A percentile compares a stretch with the other conserved stretches of the same genome.
phyloP scores from a whole-genome alignment of 2,329 filamentous ascomycete species.

The Cladosporium sp. region DNA sequence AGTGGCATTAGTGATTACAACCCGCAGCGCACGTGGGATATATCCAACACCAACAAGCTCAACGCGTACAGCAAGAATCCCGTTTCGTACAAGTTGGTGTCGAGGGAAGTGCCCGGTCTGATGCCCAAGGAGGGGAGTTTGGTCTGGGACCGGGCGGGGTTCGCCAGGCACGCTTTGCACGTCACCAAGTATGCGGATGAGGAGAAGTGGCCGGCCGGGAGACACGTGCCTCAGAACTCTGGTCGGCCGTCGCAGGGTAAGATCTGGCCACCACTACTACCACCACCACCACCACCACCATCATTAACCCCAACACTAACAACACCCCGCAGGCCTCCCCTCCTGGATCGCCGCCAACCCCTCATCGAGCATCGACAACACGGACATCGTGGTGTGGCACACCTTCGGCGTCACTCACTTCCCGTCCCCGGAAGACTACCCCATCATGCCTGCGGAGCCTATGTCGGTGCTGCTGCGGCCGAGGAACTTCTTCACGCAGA shows the following conservation, averaged over 20 bases:
- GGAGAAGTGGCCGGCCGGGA: constrained; percentile 75
- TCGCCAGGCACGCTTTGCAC: constrained; percentile 75
- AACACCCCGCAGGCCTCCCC: constrained; percentile 53
- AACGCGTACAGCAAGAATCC: constrained; percentile 81
- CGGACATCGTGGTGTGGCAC: constrained; percentile 83
- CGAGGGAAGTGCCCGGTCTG: constrained; percentile 62
- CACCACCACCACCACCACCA: no score
- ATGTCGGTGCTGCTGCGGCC: constrained; percentile 38
- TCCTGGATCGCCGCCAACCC: constrained; percentile 59
- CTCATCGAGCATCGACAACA: constrained; percentile 56
- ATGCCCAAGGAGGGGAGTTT: constrained; percentile 72
- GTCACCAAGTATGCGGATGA: constrained; percentile 78
- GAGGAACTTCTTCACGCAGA: constrained; percentile 48
- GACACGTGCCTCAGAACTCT: constrained; percentile 79
- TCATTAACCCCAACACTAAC: no score
- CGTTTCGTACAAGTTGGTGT: constrained; percentile 71
- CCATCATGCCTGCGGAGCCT: constrained; percentile 80
- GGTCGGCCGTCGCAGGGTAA: constrained; percentile 65
- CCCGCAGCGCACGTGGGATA: constrained; percentile 52
- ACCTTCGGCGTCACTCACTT: constrained; percentile 87
- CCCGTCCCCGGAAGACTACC: constrained; percentile 80
- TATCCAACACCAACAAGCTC: constrained; percentile 73
- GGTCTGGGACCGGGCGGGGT: constrained; percentile 80
- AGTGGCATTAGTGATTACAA: constrained; percentile 14
- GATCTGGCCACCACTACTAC: no score